Evolutionary conservation across 2,329 filamentous ascomycete species (phyloP).

Genomic region (Knufia fluminis): DNA sequence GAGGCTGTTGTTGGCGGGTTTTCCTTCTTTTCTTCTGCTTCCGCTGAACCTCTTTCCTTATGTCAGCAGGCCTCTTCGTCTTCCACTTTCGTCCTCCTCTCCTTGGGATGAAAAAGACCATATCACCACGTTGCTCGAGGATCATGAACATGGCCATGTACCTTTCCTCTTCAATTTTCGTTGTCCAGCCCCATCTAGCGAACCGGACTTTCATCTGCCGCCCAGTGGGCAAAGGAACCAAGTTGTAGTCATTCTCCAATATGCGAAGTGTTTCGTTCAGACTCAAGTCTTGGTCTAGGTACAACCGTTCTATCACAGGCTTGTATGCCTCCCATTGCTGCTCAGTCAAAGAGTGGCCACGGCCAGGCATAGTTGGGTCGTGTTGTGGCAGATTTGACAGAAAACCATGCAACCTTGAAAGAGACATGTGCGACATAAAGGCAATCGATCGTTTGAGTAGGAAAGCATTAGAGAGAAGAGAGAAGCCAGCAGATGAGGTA

Average conservation of each 20-base stretch:
- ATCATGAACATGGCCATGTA: slow-evolving; percentile 5
- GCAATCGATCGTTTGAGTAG: too few relatives aligned
- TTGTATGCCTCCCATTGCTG: slow-evolving; percentile 16
- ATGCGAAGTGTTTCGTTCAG: too few relatives aligned
- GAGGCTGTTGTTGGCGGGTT: too few relatives aligned
- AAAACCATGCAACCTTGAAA: too few relatives aligned
- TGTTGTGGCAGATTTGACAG: background rate
- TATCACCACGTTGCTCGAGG: background rate
- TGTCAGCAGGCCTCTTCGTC: background rate
- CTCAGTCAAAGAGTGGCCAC: slow-evolving; percentile 9
- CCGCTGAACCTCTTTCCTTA: background rate
- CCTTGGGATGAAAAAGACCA: background rate
- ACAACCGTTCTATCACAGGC: slow-evolving; percentile 10
- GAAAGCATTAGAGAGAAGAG: too few relatives aligned
- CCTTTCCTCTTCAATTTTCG: slow-evolving; percentile 14
- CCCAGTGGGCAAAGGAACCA: too few relatives aligned
- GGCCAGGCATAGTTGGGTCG: background rate
- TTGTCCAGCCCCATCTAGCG: slow-evolving; percentile 15
- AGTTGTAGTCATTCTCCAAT: too few relatives aligned
- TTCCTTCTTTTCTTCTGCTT: too few relatives aligned
- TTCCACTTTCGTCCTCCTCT: background rate
- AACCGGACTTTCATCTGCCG: slow-evolving; percentile 18
- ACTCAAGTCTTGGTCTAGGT: slow-evolving; percentile 14
- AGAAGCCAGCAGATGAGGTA: too few relatives aligned
- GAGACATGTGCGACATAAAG: too few relatives aligned